A percentile compares a stretch with the other conserved stretches of the same genome.
Evolutionary conservation across 1,139 yeast species (phyloP).

Genomic region (Pichia sp.): DNA sequence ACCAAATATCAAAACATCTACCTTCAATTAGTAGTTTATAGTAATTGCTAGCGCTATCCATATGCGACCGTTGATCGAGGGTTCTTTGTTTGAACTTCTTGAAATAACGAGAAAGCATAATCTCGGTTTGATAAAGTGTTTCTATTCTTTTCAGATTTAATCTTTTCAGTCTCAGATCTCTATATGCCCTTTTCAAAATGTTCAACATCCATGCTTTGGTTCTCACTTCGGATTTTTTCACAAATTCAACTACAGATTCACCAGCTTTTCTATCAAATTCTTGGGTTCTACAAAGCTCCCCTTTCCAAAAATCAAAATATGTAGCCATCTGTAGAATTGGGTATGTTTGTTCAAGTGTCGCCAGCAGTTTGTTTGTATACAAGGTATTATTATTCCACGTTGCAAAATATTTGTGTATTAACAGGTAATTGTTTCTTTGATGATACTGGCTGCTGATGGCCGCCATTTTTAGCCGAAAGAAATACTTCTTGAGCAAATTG

Average conservation of each 20-base stretch:
- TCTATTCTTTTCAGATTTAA: slow-evolving; percentile 1
- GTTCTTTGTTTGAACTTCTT: background rate
- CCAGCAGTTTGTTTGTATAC: background rate
- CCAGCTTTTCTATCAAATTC: background rate
- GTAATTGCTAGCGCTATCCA: background rate
- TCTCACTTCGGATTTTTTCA: too few relatives aligned
- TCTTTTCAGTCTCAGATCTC: background rate
- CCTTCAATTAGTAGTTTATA: slow-evolving; percentile 2
- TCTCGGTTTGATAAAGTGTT: background rate
- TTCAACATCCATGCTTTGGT: slow-evolving; percentile 1
- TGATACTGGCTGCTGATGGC: background rate
- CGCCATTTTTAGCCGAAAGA: slow-evolving; percentile 2
- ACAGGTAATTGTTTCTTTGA: background rate
- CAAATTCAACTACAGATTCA: background rate
- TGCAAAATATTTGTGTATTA: background rate
- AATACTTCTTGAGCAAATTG: too few relatives aligned
- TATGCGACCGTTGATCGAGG: too few relatives aligned
- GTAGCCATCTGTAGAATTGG: slow-evolving; percentile 1
- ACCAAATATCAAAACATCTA: slow-evolving; percentile 16
- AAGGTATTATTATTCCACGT: slow-evolving; percentile 4
- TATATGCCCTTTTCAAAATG: background rate
- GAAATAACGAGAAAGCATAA: background rate
- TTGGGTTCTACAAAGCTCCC: background rate
- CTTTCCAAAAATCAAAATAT: slow-evolving; percentile 8
- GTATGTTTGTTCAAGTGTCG: background rate